Evolutionary conservation across 208 protist genomes (phyloP), one percentile per base, ranked within the genome.

Genomic region (Acanthamoeba rhysodes): DNA sequence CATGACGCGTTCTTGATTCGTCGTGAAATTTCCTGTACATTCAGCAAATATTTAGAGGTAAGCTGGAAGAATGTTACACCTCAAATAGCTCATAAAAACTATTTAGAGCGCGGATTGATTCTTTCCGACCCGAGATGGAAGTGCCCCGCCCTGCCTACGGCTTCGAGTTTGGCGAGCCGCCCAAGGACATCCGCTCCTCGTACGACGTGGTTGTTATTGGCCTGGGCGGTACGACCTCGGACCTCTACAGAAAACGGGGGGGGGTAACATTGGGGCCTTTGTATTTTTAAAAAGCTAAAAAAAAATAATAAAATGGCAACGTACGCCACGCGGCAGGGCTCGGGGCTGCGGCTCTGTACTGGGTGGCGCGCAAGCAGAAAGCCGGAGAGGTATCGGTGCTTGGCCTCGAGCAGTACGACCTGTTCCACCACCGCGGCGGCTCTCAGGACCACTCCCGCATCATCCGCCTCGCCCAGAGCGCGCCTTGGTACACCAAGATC

Each of bases 361-460:
- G 88, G 88, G 88, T 62, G 41, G 59, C 88, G 32, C 88, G 88
- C 53, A 70, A n/a, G 34, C 59, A 72, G n/a, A 14, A 34, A 24
- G 24, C 78, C 2, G 84, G 84, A 3, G 37, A 29, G 18, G 84
- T 68, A 20, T 82, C 74, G 7, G 64, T 93, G 34, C 91, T 94
- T 1, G 91, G 91, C 9, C 9, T 94, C 29, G 91, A 94, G 91
- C 91, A 85, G 70, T 94, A 37, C 45, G 72, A 94, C 48, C 91
- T 94, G 68, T 41, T 41, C 18, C 91, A 94, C 45, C 70, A 85
- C 91, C 41, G 50, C 22, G 91, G 91, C 64, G 50, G 70, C 70
- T 94, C 91, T 0, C 91, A 94, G 70, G 91, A 94, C 74, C 91
- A 94, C 70, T 94, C 91, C 18, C 91, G 91, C 74, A 94, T 94